Evolutionary conservation across 1,139 yeast species (phyloP), one percentile per base, ranked within the genome.

Genomic region (Petasospora fabianii): DNA sequence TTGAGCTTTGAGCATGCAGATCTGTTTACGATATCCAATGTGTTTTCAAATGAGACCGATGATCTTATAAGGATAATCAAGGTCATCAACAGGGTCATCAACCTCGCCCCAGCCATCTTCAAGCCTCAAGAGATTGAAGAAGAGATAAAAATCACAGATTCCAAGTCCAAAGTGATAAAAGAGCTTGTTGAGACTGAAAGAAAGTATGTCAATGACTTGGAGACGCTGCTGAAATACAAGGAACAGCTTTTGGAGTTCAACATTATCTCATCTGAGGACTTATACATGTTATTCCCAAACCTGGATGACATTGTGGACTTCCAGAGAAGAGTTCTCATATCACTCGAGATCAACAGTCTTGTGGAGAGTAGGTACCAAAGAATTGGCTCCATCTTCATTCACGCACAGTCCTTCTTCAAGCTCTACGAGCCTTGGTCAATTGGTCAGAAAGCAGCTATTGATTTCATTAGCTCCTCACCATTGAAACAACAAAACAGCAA

Each of bases 381-480:
- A 44, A 77, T 90, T 37, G 98, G 98, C 1, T 83, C 94, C 3
- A 73, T 90, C 2, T 92, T 92, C 60, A 71, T 85, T 47, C 83
- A 84, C 69, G 84, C 88, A 1, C 80, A 90, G 27, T 80, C 82
- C 14, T 94, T 94, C 24, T 88, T 88, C 63, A 81, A 80, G 48
- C 80, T 87, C 7, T 94, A 92, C 62, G 96, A 88, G 58, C 92
- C 96, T 10, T 92, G 82, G 92, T 86, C 84, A 48, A 77, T 79
- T 36, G 87, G 86, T 24, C 97, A 88, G 62, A 78, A 82, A 50
- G 77, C 86, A 6, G 97, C 97, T 1, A 75, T 86, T 33, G 96
- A 87, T 42, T 73, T 88, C 41, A 84, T 94, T 28, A 70, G 73
- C 36, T 74, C 75, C 38, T 90, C 84, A 53, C 73, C 80, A 26